Evolutionary conservation across 2,329 filamentous ascomycete genomes (phyloP).

Genomic region (Cercospora sesami): DNA sequence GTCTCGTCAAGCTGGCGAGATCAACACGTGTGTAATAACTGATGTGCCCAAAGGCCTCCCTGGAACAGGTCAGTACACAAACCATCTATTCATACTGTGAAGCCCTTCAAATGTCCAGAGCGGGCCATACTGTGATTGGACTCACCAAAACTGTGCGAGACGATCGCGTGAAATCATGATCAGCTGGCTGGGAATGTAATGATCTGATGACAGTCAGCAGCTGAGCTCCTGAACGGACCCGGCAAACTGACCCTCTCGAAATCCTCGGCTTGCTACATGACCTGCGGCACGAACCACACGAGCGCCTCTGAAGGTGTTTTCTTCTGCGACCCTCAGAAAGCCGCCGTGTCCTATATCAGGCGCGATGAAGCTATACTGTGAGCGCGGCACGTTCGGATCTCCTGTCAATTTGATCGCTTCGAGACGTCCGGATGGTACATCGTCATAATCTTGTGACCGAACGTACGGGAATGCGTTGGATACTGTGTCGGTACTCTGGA

Average conservation of each 20-base stretch:
- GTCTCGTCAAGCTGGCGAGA: slow-evolving; percentile 41
- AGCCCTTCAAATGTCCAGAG: neutral
- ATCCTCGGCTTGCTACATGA: slow-evolving; percentile 74
- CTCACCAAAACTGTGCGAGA: slow-evolving; percentile 53
- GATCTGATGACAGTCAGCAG: slow-evolving; percentile 54
- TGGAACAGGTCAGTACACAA: slow-evolving; percentile 62
- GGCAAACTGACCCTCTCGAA: slow-evolving; percentile 61
- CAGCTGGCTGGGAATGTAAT: slow-evolving; percentile 72
- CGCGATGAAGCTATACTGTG: slow-evolving; percentile 77
- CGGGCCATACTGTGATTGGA: neutral
- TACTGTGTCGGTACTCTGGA: slow-evolving; percentile 41
- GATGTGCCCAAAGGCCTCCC: slow-evolving; percentile 61
- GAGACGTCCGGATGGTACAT: slow-evolving; percentile 64
- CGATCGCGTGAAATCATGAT: slow-evolving; percentile 75
- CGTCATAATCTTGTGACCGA: slow-evolving; percentile 7
- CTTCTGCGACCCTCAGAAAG: slow-evolving; percentile 62
- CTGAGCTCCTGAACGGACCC: neutral
- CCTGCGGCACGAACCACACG: slow-evolving; percentile 71
- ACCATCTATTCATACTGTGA: neutral
- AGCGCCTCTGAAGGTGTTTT: slow-evolving; percentile 67
- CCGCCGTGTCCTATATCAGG: slow-evolving; percentile 72
- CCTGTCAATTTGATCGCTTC: slow-evolving; percentile 90
- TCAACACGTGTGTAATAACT: slow-evolving; percentile 52
- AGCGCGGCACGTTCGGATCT: slow-evolving; percentile 84
- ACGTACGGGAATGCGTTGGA: slow-evolving; percentile 26